phyloP scores from a whole-genome alignment of 768 basidiomycete species.

The Phlegmacium glaucopus region DNA sequence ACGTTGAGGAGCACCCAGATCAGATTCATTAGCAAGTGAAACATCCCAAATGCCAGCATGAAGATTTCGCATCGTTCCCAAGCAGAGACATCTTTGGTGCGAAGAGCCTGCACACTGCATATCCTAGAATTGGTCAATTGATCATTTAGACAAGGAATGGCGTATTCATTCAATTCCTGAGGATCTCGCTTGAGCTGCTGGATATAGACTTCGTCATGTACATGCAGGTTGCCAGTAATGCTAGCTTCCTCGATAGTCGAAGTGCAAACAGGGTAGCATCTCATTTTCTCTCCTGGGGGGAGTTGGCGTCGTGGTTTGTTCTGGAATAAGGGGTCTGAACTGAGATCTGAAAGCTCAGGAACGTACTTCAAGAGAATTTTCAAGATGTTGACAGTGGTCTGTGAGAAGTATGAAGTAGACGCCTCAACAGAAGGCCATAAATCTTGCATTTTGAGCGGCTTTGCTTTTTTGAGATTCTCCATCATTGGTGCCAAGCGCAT shows the following conservation, averaged over 20 bases:
- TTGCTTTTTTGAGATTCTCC: slow-evolving; percentile 4
- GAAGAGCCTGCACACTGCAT: slow-evolving; percentile 14
- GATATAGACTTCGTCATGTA: slow-evolving; percentile 24
- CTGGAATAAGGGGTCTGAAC: slow-evolving; percentile 11
- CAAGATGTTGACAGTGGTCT: slow-evolving; percentile 10
- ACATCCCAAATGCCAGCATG: slow-evolving; percentile 26
- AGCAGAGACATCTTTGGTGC: slow-evolving; percentile 12
- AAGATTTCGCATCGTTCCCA: slow-evolving; percentile 21
- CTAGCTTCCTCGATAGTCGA: slow-evolving; percentile 29
- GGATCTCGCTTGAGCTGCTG: slow-evolving; percentile 15
- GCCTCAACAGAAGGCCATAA: background rate
- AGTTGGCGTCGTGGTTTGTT: slow-evolving; percentile 14
- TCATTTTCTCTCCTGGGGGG: slow-evolving; percentile 15
- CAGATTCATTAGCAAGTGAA: slow-evolving; percentile 30
- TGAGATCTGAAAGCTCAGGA: slow-evolving; percentile 2
- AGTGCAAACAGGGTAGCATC: slow-evolving; percentile 16
- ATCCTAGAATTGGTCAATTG: slow-evolving; percentile 26
- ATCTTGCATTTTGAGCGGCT: slow-evolving; percentile 7
- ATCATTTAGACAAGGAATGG: slow-evolving; percentile 25
- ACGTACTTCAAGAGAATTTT: slow-evolving; percentile 10
- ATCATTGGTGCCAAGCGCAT: slow-evolving; percentile 23
- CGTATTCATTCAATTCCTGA: slow-evolving; percentile 9
- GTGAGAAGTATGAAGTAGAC: background rate
- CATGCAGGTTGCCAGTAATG: slow-evolving; percentile 22
- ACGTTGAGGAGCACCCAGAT: slow-evolving; percentile 24